Base-by-base conservation (phyloP, 306 rosid species). In the Cyclanthera cordifolia region DNA sequence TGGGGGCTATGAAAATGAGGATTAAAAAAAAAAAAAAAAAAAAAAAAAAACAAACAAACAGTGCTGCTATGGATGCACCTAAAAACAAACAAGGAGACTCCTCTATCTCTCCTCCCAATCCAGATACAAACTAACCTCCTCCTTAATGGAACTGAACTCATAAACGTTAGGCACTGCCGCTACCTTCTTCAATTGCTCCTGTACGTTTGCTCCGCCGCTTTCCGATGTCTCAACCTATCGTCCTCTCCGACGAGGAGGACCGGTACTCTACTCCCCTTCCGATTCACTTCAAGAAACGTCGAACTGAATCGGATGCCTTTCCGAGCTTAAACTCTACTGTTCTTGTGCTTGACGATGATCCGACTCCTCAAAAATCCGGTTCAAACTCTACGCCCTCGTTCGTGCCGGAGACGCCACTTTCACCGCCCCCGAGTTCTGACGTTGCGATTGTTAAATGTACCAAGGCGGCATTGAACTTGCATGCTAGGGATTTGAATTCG, bases 241-340 rank as follows among this genome's bases (percentile, higher is more conserved):
- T 89, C 76, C 91, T 89, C 56, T 89, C 96, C 77, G 96, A 87
- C 80, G 96, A 76, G 77, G 97, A 90, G 2, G 95, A 87, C 70
- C 85, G 50, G 1, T 14, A 66, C 20, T 70, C 85, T 24, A 80
- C 91, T 11, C 85, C 95, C 17, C 50, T 77, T 32, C 69, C 73
- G 0, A 2, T 71, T 67, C 80, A 17, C 37, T 79, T 75, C 65
- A 89, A 92, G 82, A 89, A 83, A 73, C 92, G 86, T 72, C 82
- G 87, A 60, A 77, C 87, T 23, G 78, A 56, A 74, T 46, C 78
- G 37, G 73, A 78, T 14, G 75, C 80, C 2, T 64, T 80, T 63
- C 77, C 74, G 8, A 71, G 27, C 39, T 20, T 45, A 24, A 23
- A 15, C 64, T 64, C 77, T 15, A 54, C 85, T 14, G 85, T 84